Evolutionary conservation across 140 eudicot species (phyloP), one percentile per base, ranked within the genome.

Genomic region (Senecio squalidus): DNA sequence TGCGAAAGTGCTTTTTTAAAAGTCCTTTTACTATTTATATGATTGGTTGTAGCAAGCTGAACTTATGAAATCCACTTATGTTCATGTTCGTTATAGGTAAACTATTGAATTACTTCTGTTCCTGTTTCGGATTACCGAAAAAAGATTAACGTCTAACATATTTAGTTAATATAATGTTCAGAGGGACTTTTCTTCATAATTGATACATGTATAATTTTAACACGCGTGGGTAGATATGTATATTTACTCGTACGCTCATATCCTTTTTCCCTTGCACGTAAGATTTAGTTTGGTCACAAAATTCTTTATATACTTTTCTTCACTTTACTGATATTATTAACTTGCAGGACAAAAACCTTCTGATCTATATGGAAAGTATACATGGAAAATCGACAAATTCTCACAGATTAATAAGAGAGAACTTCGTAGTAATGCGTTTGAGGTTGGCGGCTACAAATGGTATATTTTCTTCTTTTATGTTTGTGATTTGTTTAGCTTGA

Each of bases 401-500:
- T 91, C 98, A 25, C 88, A 81, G 67, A 86, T 84, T 57, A 87
- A 75, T 74, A 87, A 91, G 86, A 79, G 89, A 82, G 96, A 91
- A 66, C 96, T 87, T 56, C 87, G 90, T 38, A 87, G 96, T 62
- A 71, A 81, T 77, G 84, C 75, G 4, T 91, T 91, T 79, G 94
- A 83, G 62, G 92, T 80, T 73, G 96, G 96, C 18, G 96, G 94
- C 75, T 81, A 86, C 84, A 91, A 77, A 77, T 91, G 96, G 98
- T 91, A 79, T 44, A 77, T 26, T 24, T 14, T 67, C 22, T 67
- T 64, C 4, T 17, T 8, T 36, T 45, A 44, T 28, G 14, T 15
- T 38, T 56, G 28, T 11, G 3, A 43, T 31, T 6, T 43, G 25
- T 7, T 31, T 10, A 62, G 21, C 9, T 31, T 48, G 23, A 48